Evolutionary conservation across 257 asterid genomes (phyloP).

Genomic region (Scutellaria baicalensis): DNA sequence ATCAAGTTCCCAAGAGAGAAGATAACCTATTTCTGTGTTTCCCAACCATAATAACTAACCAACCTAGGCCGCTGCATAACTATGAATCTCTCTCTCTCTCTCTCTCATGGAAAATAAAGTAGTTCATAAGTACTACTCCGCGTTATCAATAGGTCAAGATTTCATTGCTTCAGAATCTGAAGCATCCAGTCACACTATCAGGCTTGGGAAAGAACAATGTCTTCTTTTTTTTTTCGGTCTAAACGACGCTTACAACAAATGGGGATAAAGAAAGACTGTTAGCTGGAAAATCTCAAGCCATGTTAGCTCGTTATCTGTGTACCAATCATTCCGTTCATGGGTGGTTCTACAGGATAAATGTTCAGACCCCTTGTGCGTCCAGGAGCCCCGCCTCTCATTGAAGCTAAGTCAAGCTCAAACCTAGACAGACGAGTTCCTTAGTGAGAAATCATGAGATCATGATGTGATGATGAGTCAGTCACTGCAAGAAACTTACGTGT

Average conservation of each 20-base stretch:
- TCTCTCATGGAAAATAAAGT: conserved; percentile 10
- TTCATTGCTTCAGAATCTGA: conserved; percentile 13
- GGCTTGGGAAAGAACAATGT: conserved; percentile 4
- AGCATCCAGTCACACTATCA: conserved; percentile 21
- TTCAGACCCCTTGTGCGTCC: conserved; percentile 77
- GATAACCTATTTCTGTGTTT: neutral
- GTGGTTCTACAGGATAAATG: conserved; percentile 20
- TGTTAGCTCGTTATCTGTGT: conserved; percentile 25
- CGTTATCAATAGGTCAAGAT: conserved; percentile 1
- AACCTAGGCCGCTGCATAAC: conserved; percentile 10
- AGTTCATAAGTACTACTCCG: neutral
- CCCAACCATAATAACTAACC: conserved; percentile 1
- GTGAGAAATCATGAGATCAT: conserved; percentile 11
- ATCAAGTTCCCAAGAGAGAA: neutral
- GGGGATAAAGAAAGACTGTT: conserved; percentile 4
- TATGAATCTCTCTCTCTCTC: neutral
- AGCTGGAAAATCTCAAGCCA: neutral
- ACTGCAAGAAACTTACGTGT: conserved; percentile 33
- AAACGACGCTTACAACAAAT: neutral
- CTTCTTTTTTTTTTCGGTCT: neutral
- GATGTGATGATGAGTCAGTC: neutral
- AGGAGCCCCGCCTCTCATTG: conserved; percentile 77
- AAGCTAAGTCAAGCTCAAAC: conserved; percentile 52
- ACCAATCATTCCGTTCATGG: conserved; percentile 20
- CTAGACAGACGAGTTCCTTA: conserved; percentile 26